Evolutionary conservation across 805 yeast species (phyloP).

Genomic region (Pichia eremophila): DNA sequence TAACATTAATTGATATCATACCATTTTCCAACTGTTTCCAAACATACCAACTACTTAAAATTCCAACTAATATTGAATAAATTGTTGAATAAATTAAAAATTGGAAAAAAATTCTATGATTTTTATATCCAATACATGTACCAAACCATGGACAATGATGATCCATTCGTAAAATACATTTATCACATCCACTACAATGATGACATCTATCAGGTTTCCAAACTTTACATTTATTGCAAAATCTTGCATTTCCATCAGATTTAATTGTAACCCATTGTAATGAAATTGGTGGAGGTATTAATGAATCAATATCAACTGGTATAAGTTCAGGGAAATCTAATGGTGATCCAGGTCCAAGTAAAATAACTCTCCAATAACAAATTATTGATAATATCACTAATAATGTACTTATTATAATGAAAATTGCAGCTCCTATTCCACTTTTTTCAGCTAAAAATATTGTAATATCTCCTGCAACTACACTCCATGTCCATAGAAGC

Average conservation of each 20-base stretch:
- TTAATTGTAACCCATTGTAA: constrained; percentile 35
- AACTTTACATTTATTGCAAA: constrained; percentile 40
- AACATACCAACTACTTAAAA: constrained; percentile 34
- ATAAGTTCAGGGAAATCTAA: constrained; percentile 40
- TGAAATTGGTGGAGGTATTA: constrained; percentile 29
- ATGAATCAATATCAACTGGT: constrained; percentile 13
- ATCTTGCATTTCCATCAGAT: constrained; percentile 56
- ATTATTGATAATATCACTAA: background rate
- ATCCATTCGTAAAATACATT: constrained; percentile 45
- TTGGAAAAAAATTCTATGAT: constrained; percentile 75
- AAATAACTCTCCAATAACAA: constrained; percentile 26
- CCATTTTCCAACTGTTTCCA: background rate
- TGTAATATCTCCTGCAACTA: constrained; percentile 23
- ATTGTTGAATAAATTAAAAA: constrained; percentile 48
- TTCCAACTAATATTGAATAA: constrained; percentile 34
- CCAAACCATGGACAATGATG: constrained; percentile 88
- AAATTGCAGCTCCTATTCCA: background rate
- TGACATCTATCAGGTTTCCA: constrained; percentile 58
- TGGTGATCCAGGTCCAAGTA: constrained; percentile 59
- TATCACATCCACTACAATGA: constrained; percentile 42
- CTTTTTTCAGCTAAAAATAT: constrained; percentile 6
- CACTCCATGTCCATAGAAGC: constrained; percentile 41
- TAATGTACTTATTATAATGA: background rate
- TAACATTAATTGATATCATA: constrained; percentile 18
- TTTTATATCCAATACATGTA: constrained; percentile 71